Conservation (phyloP, 345 rosid species). For the Acer saccharum region DNA sequence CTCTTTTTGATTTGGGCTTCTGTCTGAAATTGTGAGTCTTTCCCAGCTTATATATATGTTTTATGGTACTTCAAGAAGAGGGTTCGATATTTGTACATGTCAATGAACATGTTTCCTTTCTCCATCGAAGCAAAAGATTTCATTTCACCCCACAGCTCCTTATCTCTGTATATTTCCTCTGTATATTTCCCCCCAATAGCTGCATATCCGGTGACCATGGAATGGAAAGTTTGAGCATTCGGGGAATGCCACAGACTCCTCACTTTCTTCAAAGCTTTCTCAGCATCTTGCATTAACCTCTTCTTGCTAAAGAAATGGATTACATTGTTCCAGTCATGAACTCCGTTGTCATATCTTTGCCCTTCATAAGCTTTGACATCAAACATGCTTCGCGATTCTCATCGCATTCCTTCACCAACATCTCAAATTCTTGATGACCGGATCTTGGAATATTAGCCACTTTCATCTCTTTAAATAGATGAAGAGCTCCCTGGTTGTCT, state of each 20-base stretch:
- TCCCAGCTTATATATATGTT: conserved; percentile 85
- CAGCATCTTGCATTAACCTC: conserved; percentile 94
- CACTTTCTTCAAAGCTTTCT: conserved; percentile 85
- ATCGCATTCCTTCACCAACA: conserved; percentile 62
- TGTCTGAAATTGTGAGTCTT: conserved; percentile 84
- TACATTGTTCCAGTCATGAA: conserved; percentile 90
- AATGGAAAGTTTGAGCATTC: conserved; percentile 92
- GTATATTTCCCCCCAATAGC: conserved; percentile 82
- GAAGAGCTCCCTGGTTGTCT: conserved; percentile 78
- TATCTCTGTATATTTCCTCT: too few relatives aligned
- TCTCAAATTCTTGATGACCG: conserved; percentile 62
- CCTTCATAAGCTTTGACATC: conserved; percentile 80
- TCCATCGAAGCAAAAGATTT: conserved; percentile 82
- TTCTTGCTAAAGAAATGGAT: conserved; percentile 88
- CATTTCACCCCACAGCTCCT: conserved; percentile 97
- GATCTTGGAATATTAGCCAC: conserved; percentile 57
- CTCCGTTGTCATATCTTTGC: conserved; percentile 66
- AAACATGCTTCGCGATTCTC: conserved; percentile 66
- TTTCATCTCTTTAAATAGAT: conserved; percentile 80
- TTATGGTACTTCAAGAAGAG: conserved; percentile 91
- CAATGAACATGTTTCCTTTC: conserved; percentile 74
- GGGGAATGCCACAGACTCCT: conserved; percentile 79
- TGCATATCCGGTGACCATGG: conserved; percentile 93
- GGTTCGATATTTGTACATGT: conserved; percentile 81
- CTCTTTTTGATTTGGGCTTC: conserved; percentile 77